phyloP scores from a whole-genome alignment of 371 early-diverging fungal species.

The Rhizopus delemar region DNA sequence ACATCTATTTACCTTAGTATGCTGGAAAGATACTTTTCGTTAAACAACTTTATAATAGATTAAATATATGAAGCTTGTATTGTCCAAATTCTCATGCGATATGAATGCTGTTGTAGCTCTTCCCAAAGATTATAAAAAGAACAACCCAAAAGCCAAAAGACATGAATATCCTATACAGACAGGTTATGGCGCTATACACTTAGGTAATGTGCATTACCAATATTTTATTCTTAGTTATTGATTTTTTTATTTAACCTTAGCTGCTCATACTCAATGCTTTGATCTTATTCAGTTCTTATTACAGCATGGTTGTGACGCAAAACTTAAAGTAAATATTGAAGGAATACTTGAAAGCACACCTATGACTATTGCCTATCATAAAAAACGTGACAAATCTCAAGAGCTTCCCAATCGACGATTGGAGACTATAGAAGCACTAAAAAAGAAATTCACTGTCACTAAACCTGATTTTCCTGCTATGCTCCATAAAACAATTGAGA shows the following conservation, averaged over 20 bases:
- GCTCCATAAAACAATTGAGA: constrained; percentile 20
- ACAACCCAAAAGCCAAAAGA: constrained; percentile 30
- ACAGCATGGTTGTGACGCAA: constrained; percentile 31
- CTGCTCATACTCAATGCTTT: constrained; percentile 31
- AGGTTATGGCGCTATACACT: constrained; percentile 50
- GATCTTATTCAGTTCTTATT: constrained; percentile 36
- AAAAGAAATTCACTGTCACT: constrained; percentile 26
- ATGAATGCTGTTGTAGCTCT: constrained; percentile 26
- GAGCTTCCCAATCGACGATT: constrained; percentile 16
- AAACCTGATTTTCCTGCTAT: constrained; percentile 31
- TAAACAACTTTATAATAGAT: constrained; percentile 14
- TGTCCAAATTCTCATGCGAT: constrained; percentile 24
- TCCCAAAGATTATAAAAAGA: constrained; percentile 39
- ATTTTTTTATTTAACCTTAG: constrained; percentile 15
- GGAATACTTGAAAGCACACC: constrained; percentile 18
- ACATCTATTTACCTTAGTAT: background rate
- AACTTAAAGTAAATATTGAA: constrained; percentile 22
- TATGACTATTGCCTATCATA: constrained; percentile 26
- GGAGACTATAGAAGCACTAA: constrained; percentile 20
- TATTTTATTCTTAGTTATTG: background rate
- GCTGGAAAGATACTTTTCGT: background rate
- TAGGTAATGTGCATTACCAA: constrained; percentile 27
- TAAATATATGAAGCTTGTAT: constrained; percentile 12
- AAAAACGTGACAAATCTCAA: constrained; percentile 12
- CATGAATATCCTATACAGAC: constrained; percentile 42